Evolutionary conservation across 2,329 filamentous ascomycete genomes (phyloP), one percentile per base, ranked within the genome.

Genomic region (Talaromyces sp.): DNA sequence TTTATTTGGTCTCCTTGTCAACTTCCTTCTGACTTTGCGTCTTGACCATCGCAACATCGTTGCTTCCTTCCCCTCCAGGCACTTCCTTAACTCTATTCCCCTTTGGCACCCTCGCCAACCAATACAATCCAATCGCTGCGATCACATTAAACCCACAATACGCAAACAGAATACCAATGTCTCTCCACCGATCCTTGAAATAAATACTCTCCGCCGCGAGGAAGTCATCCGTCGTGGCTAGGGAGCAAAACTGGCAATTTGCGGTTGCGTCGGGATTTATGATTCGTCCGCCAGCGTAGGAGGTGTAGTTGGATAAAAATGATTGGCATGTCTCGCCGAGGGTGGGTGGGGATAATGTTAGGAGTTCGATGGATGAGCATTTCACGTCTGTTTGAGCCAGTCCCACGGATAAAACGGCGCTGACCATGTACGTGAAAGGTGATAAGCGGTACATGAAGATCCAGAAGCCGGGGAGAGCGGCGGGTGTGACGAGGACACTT

Each of bases 381-480:
- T 71, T 25, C 10, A 78, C 73, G 1, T 67, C 60, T 10, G 73
- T 69, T 3, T 71, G 69, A 1, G 74, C 66, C 0, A 79, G 56
- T 0, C 78, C 78, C 0, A 73, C 75, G 2, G 76, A 74, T 22
- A 78, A 66, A 7, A 83, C 74, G 1, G 79, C 72, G 22, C 78
- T 76, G 7, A 82, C 79, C 2, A 82, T 76, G 62, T 91, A 91
- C 0, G 87, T 90, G 66, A 90, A 88, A 0, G 88, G 88, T 0
- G 84, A 87, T 10, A 87, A 80, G 27, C 86, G 83, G 74, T 91
- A 90, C 89, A 92, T 92, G 79, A 91, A 92, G 67, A 87, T 86
- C 90, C 90, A 93, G 79, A 92, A 92, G 0, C 85, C 83, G 0
- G 90, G 89, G 0, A 92, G 80, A 0, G 83, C 81, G 3, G 71